Evolutionary conservation across 495 filamentous ascomycete genomes (phyloP), one percentile per base, ranked within the genome.

Genomic region (Talaromyces ruber): DNA sequence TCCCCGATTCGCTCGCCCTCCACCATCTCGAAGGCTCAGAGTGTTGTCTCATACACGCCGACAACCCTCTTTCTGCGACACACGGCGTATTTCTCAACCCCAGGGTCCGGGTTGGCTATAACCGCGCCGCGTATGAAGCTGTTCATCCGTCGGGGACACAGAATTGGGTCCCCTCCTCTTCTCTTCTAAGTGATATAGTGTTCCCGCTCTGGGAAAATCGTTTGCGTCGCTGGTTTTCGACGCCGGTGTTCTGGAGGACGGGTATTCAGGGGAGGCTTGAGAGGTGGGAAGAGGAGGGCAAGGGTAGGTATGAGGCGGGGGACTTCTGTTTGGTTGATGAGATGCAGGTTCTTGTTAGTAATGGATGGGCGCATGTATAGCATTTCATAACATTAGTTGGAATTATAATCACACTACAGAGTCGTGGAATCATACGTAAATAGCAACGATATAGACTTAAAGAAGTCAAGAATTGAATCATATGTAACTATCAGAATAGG

Each of bases 21-120:
- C 68, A 71, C 2, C 90, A 93, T 67, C 74, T 95, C 51, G 91
- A 93, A 67, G 91, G 79, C 28, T 89, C 85, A 5, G 91, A 95
- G 70, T 93, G 90, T 73, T 95, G 91, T 70, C 80, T 93, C 12
- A 88, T 93, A 26, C 91, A 93, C 67, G 83, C 82, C 3, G 91
- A 93, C 66, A 93, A 92, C 66, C 76, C 74, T 0, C 61, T 82
- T 14, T 76, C 79, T 2, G 58, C 63, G 1, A 66, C 74, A 26
- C 76, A 81, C 45, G 90, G 90, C 11, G 84, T 92, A 3, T 95
- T 81, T 70, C 67, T 95, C 32, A 94, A 95, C 68, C 90, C 91
- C 4, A 78, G 83, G 26, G 89, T 94, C 7, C 82, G 90, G 1
- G 91, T 95, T 3, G 88, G 82, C 6, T 93, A 92, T 67, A 85